phyloP scores from a whole-genome alignment of 192 early-diverging fungal genomes.

The Podila horticola region DNA sequence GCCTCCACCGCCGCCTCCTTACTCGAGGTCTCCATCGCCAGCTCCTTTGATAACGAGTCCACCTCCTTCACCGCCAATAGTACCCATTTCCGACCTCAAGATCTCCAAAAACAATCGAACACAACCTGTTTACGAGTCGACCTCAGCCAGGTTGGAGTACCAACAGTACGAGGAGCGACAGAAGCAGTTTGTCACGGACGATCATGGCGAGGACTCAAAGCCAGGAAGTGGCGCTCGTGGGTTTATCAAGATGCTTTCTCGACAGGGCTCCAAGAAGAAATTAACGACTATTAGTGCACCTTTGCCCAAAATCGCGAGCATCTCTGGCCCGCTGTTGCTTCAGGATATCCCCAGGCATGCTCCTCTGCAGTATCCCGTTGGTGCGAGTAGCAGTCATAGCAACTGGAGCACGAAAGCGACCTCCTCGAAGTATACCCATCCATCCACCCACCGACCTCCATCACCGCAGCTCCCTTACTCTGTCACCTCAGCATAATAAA shows the following conservation, averaged over 20 bases:
- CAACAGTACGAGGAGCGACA: slow-evolving; percentile 34
- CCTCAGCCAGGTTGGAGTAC: slow-evolving; percentile 20
- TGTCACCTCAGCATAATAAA: too few species aligned
- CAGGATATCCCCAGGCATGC: too few species aligned
- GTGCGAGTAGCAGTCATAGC: too few species aligned
- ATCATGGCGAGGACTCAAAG: slow-evolving; percentile 1
- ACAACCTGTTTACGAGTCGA: neutral
- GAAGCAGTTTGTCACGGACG: slow-evolving; percentile 19
- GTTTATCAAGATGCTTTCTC: slow-evolving; percentile 22
- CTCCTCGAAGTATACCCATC: too few species aligned
- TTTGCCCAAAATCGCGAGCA: neutral
- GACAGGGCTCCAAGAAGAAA: slow-evolving; percentile 20
- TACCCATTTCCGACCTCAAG: neutral
- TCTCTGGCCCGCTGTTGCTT: too few species aligned
- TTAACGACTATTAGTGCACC: slow-evolving; percentile 29
- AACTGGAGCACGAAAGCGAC: too few species aligned
- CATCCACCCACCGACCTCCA: too few species aligned
- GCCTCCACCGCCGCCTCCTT: slow-evolving; percentile 38
- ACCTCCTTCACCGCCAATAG: neutral
- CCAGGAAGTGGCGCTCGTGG: slow-evolving; percentile 18
- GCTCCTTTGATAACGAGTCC: neutral
- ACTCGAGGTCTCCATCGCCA: neutral
- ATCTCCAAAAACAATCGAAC: too few species aligned
- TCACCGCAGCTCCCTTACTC: too few species aligned
- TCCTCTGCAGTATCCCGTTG: too few species aligned